Base-by-base conservation (phyloP, 2,329 filamentous ascomycete species). In the Colletotrichum theobromicola region DNA sequence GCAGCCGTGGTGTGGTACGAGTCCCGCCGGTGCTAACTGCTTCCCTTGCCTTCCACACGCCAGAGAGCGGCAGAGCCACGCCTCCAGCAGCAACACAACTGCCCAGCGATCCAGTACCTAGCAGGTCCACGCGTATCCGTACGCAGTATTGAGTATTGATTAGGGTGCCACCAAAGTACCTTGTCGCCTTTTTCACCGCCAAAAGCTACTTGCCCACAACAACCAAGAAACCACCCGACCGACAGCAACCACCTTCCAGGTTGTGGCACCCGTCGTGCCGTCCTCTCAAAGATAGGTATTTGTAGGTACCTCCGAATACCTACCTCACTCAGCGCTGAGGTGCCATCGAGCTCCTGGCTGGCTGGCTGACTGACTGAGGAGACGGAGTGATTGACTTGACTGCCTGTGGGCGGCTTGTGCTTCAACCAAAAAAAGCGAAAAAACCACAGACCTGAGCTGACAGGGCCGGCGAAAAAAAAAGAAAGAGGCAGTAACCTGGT, bases 11-110 rank as follows among this genome's bases (percentile, higher is more conserved):
- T 50, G 46, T 57, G 65, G 65, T 63, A 68, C 57, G 64, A 63
- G 55, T 61, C 66, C 55, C 46, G 24, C 35, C 18, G 5, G 24
- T 28, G 68, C 55, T 50, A 60, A 32, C 32, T 66, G 70, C 57
- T 72, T 72, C 70, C 70, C 70, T 72, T 57, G 70, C 57, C 65
- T 69, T 69, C 65, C 70, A 69, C 70, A 46, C 37, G 30, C 32
- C 30, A 32, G 42, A 21, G 42, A 50, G n/a, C 42, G 24, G 24
- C 42, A 50, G 24, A 50, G 42, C 21, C 28, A 55, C 32, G 21
- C 46, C 63, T 62, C 34, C 21, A 26, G n/a, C 12, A 24, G 21
- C 16, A 15, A 7, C 26, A 30, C 35, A 50, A 67, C 42, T 21
- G 42, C 42, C 5, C 42, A 46, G 42, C n/a, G n/a, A n/a, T n/a